phyloP scores from a whole-genome alignment of 495 filamentous ascomycete genomes.

The Podospora appendiculata region DNA sequence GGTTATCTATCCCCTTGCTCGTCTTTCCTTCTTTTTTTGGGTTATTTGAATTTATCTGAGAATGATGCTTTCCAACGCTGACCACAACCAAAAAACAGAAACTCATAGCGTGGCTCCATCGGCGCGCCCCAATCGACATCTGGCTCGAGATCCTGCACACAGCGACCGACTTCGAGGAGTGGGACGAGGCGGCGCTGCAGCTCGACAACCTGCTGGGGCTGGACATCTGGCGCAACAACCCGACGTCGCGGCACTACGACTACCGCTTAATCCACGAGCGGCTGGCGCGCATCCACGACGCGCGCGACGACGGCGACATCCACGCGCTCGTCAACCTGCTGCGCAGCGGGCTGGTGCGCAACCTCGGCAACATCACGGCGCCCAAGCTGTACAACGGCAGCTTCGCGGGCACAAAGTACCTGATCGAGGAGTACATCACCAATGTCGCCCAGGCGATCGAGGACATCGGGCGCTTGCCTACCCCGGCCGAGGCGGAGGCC shows the following conservation, averaged over 20 bases:
- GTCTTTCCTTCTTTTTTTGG: too few relatives aligned
- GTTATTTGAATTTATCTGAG: too few relatives aligned
- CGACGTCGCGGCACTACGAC: slow-evolving; percentile 77
- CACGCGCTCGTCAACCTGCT: slow-evolving; percentile 69
- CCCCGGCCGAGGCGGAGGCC: slow-evolving; percentile 18
- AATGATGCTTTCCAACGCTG: too few relatives aligned
- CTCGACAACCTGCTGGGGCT: slow-evolving; percentile 71
- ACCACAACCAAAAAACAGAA: slow-evolving; percentile 10
- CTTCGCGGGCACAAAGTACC: slow-evolving; percentile 80
- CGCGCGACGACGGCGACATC: slow-evolving; percentile 71
- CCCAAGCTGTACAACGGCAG: slow-evolving; percentile 78
- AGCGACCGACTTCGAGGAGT: slow-evolving; percentile 69
- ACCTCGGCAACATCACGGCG: slow-evolving; percentile 82
- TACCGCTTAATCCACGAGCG: slow-evolving; percentile 79
- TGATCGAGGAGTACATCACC: slow-evolving; percentile 88
- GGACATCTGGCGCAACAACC: slow-evolving; percentile 81
- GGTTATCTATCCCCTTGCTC: too few relatives aligned
- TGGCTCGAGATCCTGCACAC: slow-evolving; percentile 52
- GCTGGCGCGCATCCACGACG: slow-evolving; percentile 59
- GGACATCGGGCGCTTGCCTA: slow-evolving; percentile 67
- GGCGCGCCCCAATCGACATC: slow-evolving; percentile 43
- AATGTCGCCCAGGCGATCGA: slow-evolving; percentile 73
- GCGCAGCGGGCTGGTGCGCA: slow-evolving; percentile 80
- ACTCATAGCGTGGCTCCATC: slow-evolving; percentile 38
- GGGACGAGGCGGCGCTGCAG: slow-evolving; percentile 71